Conservation (phyloP, 73 alveolate species). For the Blepharisma japonicum region DNA sequence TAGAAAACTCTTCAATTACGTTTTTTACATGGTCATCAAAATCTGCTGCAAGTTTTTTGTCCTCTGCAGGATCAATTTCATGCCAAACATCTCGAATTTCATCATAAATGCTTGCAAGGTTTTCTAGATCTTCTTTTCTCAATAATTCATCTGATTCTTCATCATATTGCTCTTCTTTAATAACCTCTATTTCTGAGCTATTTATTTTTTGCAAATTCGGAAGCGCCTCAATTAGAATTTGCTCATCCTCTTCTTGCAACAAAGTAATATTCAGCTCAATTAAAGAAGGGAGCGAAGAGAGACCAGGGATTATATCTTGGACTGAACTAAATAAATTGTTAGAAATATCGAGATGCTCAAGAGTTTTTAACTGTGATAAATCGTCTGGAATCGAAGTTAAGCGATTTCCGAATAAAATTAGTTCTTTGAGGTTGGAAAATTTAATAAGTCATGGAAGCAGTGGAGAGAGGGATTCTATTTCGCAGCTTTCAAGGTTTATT, state of each 20-base stretch:
- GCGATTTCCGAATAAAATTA: constrained; percentile 63
- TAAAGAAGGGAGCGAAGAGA: constrained; percentile 61
- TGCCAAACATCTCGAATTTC: constrained; percentile 45
- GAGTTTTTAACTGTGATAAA: constrained; percentile 38
- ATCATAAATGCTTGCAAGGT: constrained; percentile 59
- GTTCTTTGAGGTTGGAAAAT: constrained; percentile 60
- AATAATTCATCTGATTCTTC: constrained; percentile 37
- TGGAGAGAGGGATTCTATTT: constrained; percentile 31
- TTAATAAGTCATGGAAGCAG: constrained; percentile 53
- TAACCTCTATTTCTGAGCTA: constrained; percentile 54
- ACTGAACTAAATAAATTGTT: constrained; percentile 54
- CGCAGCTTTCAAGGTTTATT: constrained; percentile 36
- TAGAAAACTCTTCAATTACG: constrained; percentile 58
- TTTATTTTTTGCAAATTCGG: constrained; percentile 58
- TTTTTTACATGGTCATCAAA: constrained; percentile 61
- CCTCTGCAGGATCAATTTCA: constrained; percentile 50
- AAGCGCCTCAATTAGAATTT: constrained; percentile 53
- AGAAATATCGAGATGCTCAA: constrained; percentile 62
- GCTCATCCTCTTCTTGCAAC: constrained; percentile 66
- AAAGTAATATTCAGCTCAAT: constrained; percentile 55
- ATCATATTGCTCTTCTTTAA: constrained; percentile 27
- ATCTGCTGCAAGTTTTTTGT: constrained; percentile 62
- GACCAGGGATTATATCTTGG: constrained; percentile 51
- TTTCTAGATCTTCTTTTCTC: constrained; percentile 57
- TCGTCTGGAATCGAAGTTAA: constrained; percentile 59